Percentiles rank a stretch among this genome's conserved stretches.
These are phyloP conservation scores for Ehretia macrophylla DNA, from an alignment of 257 asterid species.

Conservation along the genomic window DNA sequence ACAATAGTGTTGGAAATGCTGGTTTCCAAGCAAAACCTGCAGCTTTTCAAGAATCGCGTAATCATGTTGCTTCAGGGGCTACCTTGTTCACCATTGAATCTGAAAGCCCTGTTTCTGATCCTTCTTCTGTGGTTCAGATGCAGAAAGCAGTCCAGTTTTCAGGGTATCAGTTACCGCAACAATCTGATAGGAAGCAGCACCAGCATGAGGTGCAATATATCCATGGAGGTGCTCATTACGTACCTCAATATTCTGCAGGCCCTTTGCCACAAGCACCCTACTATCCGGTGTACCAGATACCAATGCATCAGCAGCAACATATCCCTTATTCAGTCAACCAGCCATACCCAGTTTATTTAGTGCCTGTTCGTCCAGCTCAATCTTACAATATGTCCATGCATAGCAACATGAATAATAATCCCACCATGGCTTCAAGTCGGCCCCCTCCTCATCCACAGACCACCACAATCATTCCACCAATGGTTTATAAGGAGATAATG, in stretches of 20 bases:
- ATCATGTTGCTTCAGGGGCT: constrained; percentile 47
- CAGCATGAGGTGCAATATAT: constrained; percentile 51
- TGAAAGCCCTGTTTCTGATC: constrained; percentile 33
- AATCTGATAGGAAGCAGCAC: constrained; percentile 41
- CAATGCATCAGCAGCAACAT: constrained; percentile 35
- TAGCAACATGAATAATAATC: constrained; percentile 29
- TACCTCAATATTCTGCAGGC: constrained; percentile 44
- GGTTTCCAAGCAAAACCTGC: constrained; percentile 32
- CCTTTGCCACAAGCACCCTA: constrained; percentile 48
- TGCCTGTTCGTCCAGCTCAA: constrained; percentile 50
- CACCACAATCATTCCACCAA: constrained; percentile 28
- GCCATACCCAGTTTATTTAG: constrained; percentile 55
- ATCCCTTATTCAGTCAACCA: constrained; percentile 43
- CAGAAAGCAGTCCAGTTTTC: constrained; percentile 36
- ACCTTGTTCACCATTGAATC: constrained; percentile 24
- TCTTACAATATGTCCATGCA: constrained; percentile 45
- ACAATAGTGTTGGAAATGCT: constrained; percentile 44
- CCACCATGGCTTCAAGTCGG: constrained; percentile 24
- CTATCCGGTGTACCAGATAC: constrained; percentile 68
- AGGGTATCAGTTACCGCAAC: constrained; percentile 49
- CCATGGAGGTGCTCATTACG: constrained; percentile 52
- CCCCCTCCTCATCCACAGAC: constrained; percentile 52
- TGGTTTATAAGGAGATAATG: constrained; percentile 33
- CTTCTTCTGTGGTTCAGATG: constrained; percentile 26
- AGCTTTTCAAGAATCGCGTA: constrained; percentile 39